Evolutionary conservation across 2,329 filamentous ascomycete species (phyloP).

Genomic region (Rutstroemia sydowiana): DNA sequence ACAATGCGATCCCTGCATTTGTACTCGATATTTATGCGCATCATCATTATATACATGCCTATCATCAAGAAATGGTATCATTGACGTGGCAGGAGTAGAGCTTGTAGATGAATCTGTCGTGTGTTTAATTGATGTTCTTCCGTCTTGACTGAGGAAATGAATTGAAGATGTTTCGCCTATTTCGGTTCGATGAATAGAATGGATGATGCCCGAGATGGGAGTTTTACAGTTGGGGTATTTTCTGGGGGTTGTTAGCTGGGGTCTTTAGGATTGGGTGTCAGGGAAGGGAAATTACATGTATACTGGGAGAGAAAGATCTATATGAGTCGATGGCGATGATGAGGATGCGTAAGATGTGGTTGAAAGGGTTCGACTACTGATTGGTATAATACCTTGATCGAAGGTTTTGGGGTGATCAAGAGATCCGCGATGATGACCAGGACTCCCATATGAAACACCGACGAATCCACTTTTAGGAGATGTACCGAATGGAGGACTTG

Average conservation of each 20-base stretch:
- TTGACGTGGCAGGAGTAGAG: constrained; percentile 13
- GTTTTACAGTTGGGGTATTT: too few relatives aligned
- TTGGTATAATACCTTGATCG: constrained; percentile 9
- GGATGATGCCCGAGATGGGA: constrained; percentile 9
- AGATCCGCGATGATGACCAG: constrained; percentile 8
- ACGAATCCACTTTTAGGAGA: constrained; percentile 4
- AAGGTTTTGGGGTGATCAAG: background rate
- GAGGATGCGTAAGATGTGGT: constrained; percentile 17
- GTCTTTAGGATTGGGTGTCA: background rate
- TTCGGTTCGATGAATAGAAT: constrained; percentile 12
- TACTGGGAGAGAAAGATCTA: constrained; percentile 11
- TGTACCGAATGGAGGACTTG: background rate
- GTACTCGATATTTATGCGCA: constrained; percentile 14
- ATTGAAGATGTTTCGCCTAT: constrained; percentile 16
- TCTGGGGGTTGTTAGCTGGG: constrained; percentile 11
- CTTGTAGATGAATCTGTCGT: constrained; percentile 11
- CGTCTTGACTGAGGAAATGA: constrained; percentile 11
- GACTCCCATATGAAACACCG: constrained; percentile 9
- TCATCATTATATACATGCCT: constrained; percentile 14
- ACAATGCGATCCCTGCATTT: constrained; percentile 18
- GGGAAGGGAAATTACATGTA: constrained; percentile 11
- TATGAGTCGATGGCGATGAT: constrained; percentile 9
- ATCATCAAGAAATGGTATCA: constrained; percentile 23
- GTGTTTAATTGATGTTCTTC: constrained; percentile 14
- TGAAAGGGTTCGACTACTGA: too few relatives aligned